Conservation (phyloP, 805 yeast genomes). For the Nakazawaea pomicola region DNA sequence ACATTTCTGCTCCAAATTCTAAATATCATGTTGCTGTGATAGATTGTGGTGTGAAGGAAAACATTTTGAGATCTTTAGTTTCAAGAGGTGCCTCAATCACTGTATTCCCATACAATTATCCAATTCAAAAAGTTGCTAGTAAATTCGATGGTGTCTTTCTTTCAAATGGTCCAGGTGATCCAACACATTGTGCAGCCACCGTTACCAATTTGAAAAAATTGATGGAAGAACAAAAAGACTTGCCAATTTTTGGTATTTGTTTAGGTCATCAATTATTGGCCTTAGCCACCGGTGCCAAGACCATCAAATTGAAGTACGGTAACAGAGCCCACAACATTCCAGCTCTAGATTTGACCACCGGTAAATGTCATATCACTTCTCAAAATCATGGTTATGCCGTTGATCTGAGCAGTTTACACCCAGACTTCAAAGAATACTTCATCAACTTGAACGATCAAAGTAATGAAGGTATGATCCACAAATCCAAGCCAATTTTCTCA, state of each 20-base stretch:
- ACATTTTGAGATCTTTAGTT: conserved; percentile 89
- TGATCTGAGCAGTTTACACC: conserved; percentile 68
- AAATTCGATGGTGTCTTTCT: conserved; percentile 93
- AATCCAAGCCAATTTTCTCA: conserved; percentile 82
- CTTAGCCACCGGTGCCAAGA: conserved; percentile 90
- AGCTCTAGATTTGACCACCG: conserved; percentile 82
- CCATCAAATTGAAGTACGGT: conserved; percentile 92
- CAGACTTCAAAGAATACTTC: conserved; percentile 82
- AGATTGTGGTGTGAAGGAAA: conserved; percentile 98
- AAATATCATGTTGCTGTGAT: conserved; percentile 82
- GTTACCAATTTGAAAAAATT: conserved; percentile 68
- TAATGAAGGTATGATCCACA: conserved; percentile 96
- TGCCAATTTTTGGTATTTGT: conserved; percentile 97
- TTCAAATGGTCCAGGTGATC: conserved; percentile 97
- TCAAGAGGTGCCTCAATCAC: conserved; percentile 95
- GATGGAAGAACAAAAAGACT: conserved; percentile 54
- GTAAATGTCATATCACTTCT: conserved; percentile 95
- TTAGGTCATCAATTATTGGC: conserved; percentile 96
- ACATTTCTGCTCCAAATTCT: conserved; percentile 59
- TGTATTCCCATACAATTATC: conserved; percentile 94
- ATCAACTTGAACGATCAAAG: conserved; percentile 92
- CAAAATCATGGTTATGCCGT: conserved; percentile 99
- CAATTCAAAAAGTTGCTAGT: conserved; percentile 83
- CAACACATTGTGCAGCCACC: conserved; percentile 82
- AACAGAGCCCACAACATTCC: conserved; percentile 99